Evolutionary conservation across 768 basidiomycete genomes (phyloP).

Genomic region (Baorangia bicolor): DNA sequence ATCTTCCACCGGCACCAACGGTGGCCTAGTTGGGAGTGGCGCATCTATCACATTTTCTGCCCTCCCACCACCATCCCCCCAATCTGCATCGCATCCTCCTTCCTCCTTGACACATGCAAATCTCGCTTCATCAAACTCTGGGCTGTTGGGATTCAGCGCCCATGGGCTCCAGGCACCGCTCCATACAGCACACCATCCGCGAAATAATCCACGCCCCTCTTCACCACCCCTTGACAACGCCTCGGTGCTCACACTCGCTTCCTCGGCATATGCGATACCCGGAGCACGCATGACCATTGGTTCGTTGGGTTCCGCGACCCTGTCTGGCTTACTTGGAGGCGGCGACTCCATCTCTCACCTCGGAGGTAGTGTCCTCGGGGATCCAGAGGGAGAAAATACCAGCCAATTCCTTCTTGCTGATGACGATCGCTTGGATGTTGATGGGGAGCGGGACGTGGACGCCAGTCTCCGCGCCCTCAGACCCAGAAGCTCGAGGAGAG

Average conservation of each 20-base stretch:
- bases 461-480: constrained; percentile 90
- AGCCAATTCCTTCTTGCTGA: constrained; percentile 68
- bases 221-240: constrained; percentile 92
- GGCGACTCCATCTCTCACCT: constrained; percentile 72
- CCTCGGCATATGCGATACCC: constrained; percentile 83
- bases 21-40: constrained; percentile 45
- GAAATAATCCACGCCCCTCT: constrained; percentile 92
- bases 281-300: constrained; percentile 49
- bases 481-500: constrained; percentile 79
- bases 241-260: constrained; percentile 88
- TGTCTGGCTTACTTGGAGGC: constrained; percentile 51
- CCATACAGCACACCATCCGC: constrained; percentile 89
- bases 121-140: constrained; percentile 29
- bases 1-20: constrained; percentile 53
- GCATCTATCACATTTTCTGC: constrained; percentile 75
- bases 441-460: constrained; percentile 64
- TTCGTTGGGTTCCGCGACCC: constrained; percentile 42
- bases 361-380: constrained; percentile 57
- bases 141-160: constrained; percentile 27
- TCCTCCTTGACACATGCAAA: constrained; percentile 28
- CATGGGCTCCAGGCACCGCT: constrained; percentile 71
- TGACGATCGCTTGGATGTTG: constrained; percentile 56
- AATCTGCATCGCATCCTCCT: constrained; percentile 46
- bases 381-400: constrained; percentile 54
- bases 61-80: constrained; percentile 53